Percentiles rank a stretch among this genome's conserved stretches.
These are phyloP conservation scores for Amanita jacksonii DNA, from an alignment of 768 basidiomycete genomes.

Conservation along the genomic window DNA sequence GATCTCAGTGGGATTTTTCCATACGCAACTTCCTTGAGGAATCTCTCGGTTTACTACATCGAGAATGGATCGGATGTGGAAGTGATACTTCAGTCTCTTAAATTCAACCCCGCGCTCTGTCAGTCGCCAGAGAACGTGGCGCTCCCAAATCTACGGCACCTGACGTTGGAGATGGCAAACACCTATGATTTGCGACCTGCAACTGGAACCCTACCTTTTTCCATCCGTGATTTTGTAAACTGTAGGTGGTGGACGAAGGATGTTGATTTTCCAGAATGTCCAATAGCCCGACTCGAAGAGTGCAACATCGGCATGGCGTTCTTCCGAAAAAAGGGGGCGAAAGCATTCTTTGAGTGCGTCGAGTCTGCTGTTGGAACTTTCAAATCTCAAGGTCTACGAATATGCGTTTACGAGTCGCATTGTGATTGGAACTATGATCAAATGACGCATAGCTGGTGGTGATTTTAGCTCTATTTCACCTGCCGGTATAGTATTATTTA, in stretches of 20 bases:
- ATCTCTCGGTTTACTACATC: neutral
- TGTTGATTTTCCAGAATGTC: neutral
- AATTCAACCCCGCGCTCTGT: neutral
- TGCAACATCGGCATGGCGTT: conserved; percentile 6
- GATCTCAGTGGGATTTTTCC: neutral
- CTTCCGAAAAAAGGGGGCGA: conserved; percentile 3
- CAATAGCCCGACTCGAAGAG: neutral
- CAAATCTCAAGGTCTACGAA: neutral
- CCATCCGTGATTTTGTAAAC: neutral
- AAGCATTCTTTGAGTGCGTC: conserved; percentile 2
- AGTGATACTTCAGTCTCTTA: neutral
- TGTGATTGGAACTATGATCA: conserved; percentile 1
- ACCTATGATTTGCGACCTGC: conserved; percentile 5
- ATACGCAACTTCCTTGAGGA: neutral
- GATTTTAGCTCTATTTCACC: neutral
- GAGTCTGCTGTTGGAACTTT: neutral
- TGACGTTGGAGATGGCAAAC: conserved; percentile 5
- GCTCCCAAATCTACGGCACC: neutral
- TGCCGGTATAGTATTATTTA: neutral
- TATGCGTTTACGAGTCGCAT: conserved; percentile 2
- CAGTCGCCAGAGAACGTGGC: neutral
- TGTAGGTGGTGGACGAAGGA: neutral
- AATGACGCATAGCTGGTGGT: conserved; percentile 3
- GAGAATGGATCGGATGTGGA: conserved; percentile 5
- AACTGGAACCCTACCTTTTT: neutral